phyloP scores from a whole-genome alignment of 2,329 filamentous ascomycete species.

The Aspergillus viridinutans region DNA sequence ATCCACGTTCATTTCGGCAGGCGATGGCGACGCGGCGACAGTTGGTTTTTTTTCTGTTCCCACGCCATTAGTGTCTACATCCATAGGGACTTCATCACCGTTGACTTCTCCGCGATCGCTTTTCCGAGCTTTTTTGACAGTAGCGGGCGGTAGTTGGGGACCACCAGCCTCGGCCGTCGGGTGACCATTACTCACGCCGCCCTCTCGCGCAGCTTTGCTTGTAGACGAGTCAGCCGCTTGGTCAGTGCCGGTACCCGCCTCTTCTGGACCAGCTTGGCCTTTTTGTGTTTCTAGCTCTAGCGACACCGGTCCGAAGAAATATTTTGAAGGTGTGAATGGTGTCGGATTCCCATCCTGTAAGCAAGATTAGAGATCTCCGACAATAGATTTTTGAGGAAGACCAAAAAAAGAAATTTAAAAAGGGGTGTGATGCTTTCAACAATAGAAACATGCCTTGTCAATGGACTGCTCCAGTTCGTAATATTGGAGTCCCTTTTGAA shows the following conservation, averaged over 20 bases:
- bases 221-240: conserved; percentile 27
- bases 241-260: conserved; percentile 27
- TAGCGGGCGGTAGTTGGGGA: conserved; percentile 20
- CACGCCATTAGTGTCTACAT: conserved; percentile 38
- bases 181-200: conserved; percentile 35
- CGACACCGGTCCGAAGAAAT: conserved; percentile 46
- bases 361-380: conserved; percentile 1
- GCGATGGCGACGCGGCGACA: conserved; percentile 18
- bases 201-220: conserved; percentile 33
- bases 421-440: background rate
- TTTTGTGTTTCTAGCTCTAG: conserved; percentile 30
- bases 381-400: background rate
- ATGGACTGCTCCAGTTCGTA: conserved; percentile 48
- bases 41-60: conserved; percentile 24
- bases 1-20: conserved; percentile 30
- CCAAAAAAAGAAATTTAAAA: conserved; percentile 1
- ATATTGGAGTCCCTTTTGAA: conserved; percentile 60
- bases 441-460: conserved; percentile 41
- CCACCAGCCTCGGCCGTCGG: conserved; percentile 23
- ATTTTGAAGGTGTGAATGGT: conserved; percentile 34
- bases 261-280: conserved; percentile 20
- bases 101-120: conserved; percentile 28
- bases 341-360: conserved; percentile 36
- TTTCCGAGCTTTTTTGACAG: conserved; percentile 33
- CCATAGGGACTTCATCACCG: conserved; percentile 35